Conservation (phyloP, 2,329 filamentous ascomycete genomes). For the Juglanconis juglandina region DNA sequence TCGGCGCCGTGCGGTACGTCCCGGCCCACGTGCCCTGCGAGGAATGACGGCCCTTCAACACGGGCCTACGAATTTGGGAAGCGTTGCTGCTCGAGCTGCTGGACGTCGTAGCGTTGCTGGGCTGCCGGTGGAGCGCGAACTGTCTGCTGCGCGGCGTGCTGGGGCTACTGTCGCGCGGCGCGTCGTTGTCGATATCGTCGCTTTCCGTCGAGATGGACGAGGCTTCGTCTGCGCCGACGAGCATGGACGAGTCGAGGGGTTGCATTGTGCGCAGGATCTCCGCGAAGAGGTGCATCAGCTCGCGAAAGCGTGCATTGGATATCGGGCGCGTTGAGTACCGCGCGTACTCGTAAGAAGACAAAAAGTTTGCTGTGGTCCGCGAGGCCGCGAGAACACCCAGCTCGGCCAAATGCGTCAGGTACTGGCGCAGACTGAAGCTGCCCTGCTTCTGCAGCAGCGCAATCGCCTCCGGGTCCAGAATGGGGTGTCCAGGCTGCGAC, state of each 20-base stretch:
- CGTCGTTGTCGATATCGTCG: constrained; percentile 44
- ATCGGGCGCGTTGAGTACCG: constrained; percentile 74
- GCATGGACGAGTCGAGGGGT: constrained; percentile 52
- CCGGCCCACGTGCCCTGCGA: constrained; percentile 42
- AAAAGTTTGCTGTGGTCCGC: constrained; percentile 57
- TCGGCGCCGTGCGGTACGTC: constrained; percentile 49
- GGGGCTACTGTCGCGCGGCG: constrained; percentile 38
- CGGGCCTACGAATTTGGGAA: constrained; percentile 19
- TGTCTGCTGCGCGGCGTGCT: constrained; percentile 33
- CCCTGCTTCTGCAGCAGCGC: constrained; percentile 67
- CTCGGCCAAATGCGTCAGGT: constrained; percentile 66
- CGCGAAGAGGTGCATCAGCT: constrained; percentile 81
- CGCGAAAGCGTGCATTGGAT: constrained; percentile 67
- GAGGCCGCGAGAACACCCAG: constrained; percentile 58
- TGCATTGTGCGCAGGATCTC: constrained; percentile 75
- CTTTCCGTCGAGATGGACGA: constrained; percentile 31
- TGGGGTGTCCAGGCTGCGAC: constrained; percentile 33
- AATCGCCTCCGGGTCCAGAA: constrained; percentile 65
- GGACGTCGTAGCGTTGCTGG: constrained; percentile 21
- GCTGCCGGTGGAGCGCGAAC: background rate
- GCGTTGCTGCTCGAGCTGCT: constrained; percentile 12
- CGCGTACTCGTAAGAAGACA: constrained; percentile 75
- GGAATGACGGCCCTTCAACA: constrained; percentile 35
- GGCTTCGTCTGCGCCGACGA: constrained; percentile 24
- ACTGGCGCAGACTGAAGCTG: constrained; percentile 74